Conservation (phyloP, 2,329 filamentous ascomycete genomes). For the Elsinoe fawcettii region DNA sequence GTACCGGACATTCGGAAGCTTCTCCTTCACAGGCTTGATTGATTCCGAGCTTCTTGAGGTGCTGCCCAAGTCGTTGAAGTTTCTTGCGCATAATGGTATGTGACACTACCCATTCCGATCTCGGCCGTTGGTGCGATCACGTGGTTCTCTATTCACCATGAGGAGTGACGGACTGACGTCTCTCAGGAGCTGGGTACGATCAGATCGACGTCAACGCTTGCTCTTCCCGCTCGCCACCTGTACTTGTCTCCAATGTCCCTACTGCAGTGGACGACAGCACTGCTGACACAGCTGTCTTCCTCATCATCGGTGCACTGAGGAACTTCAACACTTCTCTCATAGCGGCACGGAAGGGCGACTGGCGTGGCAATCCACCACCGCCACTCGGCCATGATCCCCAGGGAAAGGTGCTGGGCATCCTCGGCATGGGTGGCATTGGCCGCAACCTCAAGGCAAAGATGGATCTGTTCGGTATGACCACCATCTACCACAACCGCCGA, state of each 20-base stretch:
- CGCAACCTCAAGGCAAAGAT: slow-evolving; percentile 68
- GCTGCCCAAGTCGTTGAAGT: slow-evolving; percentile 33
- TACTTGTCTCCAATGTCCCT: slow-evolving; percentile 75
- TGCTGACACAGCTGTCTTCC: slow-evolving; percentile 71
- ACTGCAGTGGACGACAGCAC: slow-evolving; percentile 74
- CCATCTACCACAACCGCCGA: slow-evolving; percentile 67
- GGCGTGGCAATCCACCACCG: slow-evolving; percentile 51
- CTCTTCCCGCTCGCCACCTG: slow-evolving; percentile 48
- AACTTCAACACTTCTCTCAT: slow-evolving; percentile 62
- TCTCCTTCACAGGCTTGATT: slow-evolving; percentile 57
- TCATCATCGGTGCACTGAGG: slow-evolving; percentile 71
- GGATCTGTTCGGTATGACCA: slow-evolving; percentile 65
- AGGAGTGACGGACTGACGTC: neutral
- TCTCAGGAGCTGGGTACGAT: slow-evolving; percentile 71
- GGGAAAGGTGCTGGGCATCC: slow-evolving; percentile 69
- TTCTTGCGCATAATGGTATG: slow-evolving; percentile 40
- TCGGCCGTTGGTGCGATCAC: neutral
- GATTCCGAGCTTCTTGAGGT: slow-evolving; percentile 61
- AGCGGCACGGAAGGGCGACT: slow-evolving; percentile 57
- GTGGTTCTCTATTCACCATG: neutral
- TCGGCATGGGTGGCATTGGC: slow-evolving; percentile 83
- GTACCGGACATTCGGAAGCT: slow-evolving; percentile 64
- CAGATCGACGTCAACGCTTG: slow-evolving; percentile 69
- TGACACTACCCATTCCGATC: slow-evolving; percentile 6
- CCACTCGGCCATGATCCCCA: slow-evolving; percentile 67